phyloP scores from a whole-genome alignment of 2,329 filamentous ascomycete genomes.

The Chaetomiaceae sp. region DNA sequence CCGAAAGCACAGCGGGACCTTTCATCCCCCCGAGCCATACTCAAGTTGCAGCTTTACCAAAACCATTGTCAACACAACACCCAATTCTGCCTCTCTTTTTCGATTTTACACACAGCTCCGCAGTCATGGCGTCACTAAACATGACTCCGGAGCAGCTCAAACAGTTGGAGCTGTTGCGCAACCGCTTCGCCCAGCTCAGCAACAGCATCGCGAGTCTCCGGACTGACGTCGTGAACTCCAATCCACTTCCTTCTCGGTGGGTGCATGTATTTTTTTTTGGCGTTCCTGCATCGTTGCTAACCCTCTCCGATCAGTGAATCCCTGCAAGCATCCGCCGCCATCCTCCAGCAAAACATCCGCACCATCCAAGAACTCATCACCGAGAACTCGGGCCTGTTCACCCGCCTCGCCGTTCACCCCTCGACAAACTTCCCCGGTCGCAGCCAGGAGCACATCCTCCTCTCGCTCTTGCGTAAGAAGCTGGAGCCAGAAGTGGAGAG shows the following conservation, averaged over 20 bases:
- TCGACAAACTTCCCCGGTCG: constrained; percentile 69
- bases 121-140: constrained; percentile 41
- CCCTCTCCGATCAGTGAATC: constrained; percentile 49
- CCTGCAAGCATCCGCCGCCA: constrained; percentile 65
- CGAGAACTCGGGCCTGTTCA: constrained; percentile 63
- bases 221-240: constrained; percentile 54
- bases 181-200: constrained; percentile 62
- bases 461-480: constrained; percentile 74
- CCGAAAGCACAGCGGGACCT: too few species aligned
- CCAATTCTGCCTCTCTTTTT: too few species aligned
- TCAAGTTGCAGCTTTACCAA: too few species aligned
- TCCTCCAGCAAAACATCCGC: constrained; percentile 66
- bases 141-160: constrained; percentile 58
- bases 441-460: constrained; percentile 60
- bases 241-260: constrained; percentile 64
- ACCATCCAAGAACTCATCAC: constrained; percentile 61
- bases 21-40: too few species aligned
- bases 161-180: constrained; percentile 65
- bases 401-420: constrained; percentile 67
- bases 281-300: background rate
- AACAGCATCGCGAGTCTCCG: constrained; percentile 63
- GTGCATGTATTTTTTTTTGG: constrained; percentile 17
- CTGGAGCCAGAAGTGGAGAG: constrained; percentile 73
- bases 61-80: too few species aligned
- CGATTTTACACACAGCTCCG: background rate